phyloP scores from a whole-genome alignment of 352 stramenopile species.

The Discostella stelligera region DNA sequence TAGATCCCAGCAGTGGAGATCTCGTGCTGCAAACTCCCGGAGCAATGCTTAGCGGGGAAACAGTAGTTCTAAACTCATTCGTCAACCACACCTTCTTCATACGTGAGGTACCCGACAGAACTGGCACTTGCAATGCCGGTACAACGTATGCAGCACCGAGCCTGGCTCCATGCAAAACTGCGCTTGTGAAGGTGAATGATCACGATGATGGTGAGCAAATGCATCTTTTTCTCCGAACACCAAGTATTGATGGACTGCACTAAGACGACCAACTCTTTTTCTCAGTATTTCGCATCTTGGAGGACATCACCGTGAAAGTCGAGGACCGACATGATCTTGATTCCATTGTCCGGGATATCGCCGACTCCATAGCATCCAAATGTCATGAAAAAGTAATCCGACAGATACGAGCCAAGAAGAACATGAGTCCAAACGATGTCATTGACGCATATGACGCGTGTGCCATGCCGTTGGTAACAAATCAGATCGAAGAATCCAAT shows the following conservation, averaged over 20 bases:
- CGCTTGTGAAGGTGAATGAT: slow-evolving; percentile 46
- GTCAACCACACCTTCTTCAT: slow-evolving; percentile 53
- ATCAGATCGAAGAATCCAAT: slow-evolving; percentile 56
- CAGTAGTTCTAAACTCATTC: slow-evolving; percentile 34
- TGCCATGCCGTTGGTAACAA: slow-evolving; percentile 45
- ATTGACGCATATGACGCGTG: slow-evolving; percentile 58
- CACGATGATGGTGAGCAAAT: slow-evolving; percentile 33
- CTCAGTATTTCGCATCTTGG: slow-evolving; percentile 50
- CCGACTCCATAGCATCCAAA: slow-evolving; percentile 33
- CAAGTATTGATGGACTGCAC: slow-evolving; percentile 5
- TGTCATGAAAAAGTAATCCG: slow-evolving; percentile 41
- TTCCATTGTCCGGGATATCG: slow-evolving; percentile 28
- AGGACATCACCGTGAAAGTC: slow-evolving; percentile 60
- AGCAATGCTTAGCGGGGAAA: slow-evolving; percentile 24
- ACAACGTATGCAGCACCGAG: slow-evolving; percentile 20
- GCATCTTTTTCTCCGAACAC: neutral
- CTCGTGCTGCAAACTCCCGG: slow-evolving; percentile 12
- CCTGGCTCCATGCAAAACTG: slow-evolving; percentile 21
- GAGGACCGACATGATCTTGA: slow-evolving; percentile 26
- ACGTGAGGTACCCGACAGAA: slow-evolving; percentile 22
- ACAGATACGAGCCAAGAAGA: slow-evolving; percentile 10
- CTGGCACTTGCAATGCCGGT: slow-evolving; percentile 28
- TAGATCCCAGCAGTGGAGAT: slow-evolving; percentile 35
- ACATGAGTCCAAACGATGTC: slow-evolving; percentile 18
- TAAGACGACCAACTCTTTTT: slow-evolving; percentile 19